Percentiles rank a stretch among this genome's conserved stretches.
These are phyloP conservation scores for Sabuloglossum arenarium DNA, from an alignment of 495 filamentous ascomycete species.

Conservation along the genomic window DNA sequence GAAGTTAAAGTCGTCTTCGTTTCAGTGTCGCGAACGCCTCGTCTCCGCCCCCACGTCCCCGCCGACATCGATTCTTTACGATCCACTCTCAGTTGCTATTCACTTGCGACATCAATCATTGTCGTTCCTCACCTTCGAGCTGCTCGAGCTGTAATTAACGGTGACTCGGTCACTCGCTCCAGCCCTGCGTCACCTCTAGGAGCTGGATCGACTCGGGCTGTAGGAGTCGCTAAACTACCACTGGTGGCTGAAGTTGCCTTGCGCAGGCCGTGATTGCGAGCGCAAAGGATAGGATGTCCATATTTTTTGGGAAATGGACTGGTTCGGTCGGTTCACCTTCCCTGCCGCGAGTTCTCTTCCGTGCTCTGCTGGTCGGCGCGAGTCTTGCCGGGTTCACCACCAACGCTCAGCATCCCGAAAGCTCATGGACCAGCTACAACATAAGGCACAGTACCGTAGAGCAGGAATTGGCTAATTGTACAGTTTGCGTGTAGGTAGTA, in stretches of 20 bases:
- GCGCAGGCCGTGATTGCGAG: background rate
- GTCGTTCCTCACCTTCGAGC: background rate
- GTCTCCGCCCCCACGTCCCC: background rate
- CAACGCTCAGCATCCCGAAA: background rate
- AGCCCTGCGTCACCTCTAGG: background rate
- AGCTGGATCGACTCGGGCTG: background rate
- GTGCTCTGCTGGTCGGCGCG: background rate
- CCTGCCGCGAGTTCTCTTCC: background rate
- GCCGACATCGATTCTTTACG: background rate
- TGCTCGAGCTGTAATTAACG: background rate
- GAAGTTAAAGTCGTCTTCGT: no score
- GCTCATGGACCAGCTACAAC: background rate
- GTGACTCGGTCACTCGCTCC: background rate
- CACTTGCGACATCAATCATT: background rate
- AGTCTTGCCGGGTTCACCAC: background rate
- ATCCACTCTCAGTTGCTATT: background rate
- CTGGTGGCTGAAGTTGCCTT: background rate
- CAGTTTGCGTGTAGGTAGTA: background rate
- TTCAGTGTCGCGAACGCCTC: background rate
- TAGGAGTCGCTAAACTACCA: background rate
- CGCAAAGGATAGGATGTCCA: background rate
- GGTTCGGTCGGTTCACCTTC: background rate
- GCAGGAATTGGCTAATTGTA: background rate
- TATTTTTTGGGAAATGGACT: background rate
- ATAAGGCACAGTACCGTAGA: background rate